Percentiles rank a stretch among this genome's conserved stretches.
Evolutionary conservation across 2,329 filamentous ascomycete species (phyloP).

Genomic region (Fusarium marasasianum): DNA sequence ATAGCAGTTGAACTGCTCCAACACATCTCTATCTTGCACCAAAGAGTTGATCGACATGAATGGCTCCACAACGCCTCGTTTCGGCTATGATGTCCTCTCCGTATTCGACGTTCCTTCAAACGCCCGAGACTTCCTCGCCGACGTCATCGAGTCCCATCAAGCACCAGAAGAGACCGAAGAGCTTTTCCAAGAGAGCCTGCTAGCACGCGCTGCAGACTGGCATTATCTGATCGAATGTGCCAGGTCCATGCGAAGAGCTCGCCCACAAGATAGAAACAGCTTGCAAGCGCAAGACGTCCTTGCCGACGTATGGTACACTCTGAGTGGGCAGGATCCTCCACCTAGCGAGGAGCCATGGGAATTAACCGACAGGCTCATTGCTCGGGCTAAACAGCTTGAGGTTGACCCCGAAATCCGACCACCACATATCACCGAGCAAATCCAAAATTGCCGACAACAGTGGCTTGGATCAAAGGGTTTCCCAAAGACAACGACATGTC

Average conservation of each 20-base stretch:
- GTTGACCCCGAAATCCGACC: conserved; percentile 30
- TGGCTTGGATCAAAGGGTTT: neutral
- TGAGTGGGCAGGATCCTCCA: conserved; percentile 17
- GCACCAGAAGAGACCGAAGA: conserved; percentile 43
- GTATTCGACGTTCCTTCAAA: conserved; percentile 49
- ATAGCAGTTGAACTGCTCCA: neutral
- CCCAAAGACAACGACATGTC: conserved; percentile 13
- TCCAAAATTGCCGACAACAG: conserved; percentile 7
- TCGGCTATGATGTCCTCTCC: conserved; percentile 42
- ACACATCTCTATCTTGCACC: neutral
- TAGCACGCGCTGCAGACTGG: conserved; percentile 49
- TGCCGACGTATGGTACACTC: conserved; percentile 44
- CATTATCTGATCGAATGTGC: conserved; percentile 48
- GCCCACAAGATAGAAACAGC: conserved; percentile 14
- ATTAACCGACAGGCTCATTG: conserved; percentile 50
- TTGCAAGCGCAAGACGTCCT: conserved; percentile 49
- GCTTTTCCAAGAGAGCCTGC: conserved; percentile 46
- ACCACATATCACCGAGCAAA: conserved; percentile 9
- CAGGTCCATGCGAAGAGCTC: conserved; percentile 38
- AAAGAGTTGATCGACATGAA: conserved; percentile 24
- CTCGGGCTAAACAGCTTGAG: conserved; percentile 43
- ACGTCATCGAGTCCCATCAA: conserved; percentile 42
- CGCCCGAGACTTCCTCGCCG: conserved; percentile 45
- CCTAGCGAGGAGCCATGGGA: conserved; percentile 42
- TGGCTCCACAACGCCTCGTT: conserved; percentile 21